A percentile compares a stretch with the other conserved stretches of the same genome.
These are phyloP conservation scores for Elongisporangium anandrum DNA, from an alignment of 352 stramenopile species.

Conservation along the genomic window DNA sequence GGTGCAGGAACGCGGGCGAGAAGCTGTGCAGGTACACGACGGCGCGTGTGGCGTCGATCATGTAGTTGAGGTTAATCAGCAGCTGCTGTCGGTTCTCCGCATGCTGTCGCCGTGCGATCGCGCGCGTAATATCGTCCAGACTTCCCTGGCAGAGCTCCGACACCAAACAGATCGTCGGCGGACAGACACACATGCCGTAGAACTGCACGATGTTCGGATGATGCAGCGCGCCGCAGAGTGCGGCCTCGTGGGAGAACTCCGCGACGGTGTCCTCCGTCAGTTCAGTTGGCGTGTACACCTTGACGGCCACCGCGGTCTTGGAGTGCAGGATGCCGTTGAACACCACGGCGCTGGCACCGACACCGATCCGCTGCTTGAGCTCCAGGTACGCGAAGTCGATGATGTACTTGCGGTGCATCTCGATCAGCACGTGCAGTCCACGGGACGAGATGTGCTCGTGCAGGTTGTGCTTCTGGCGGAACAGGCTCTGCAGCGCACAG, in stretches of 20 bases:
- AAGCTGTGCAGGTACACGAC: slow-evolving; percentile 75
- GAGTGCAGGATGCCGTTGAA: slow-evolving; percentile 58
- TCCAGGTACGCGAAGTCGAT: slow-evolving; percentile 61
- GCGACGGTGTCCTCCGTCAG: slow-evolving; percentile 61
- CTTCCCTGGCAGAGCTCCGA: slow-evolving; percentile 48
- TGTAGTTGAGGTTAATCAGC: slow-evolving; percentile 52
- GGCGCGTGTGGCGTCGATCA: slow-evolving; percentile 58
- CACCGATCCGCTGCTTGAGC: slow-evolving; percentile 39
- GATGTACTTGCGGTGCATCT: slow-evolving; percentile 64
- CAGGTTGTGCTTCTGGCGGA: slow-evolving; percentile 43
- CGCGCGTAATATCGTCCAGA: slow-evolving; percentile 34
- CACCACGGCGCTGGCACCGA: slow-evolving; percentile 52
- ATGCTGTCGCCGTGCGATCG: slow-evolving; percentile 20
- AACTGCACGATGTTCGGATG: slow-evolving; percentile 84
- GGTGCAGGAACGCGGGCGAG: slow-evolving; percentile 62
- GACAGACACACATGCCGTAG: slow-evolving; percentile 79
- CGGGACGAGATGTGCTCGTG: slow-evolving; percentile 54
- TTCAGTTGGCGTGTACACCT: slow-evolving; percentile 65
- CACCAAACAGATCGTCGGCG: slow-evolving; percentile 69
- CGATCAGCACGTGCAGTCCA: slow-evolving; percentile 62
- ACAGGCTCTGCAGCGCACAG: slow-evolving; percentile 43
- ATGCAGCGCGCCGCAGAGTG: slow-evolving; percentile 58
- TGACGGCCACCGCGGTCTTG: slow-evolving; percentile 57
- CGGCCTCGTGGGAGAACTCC: slow-evolving; percentile 80
- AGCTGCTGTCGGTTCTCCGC: slow-evolving; percentile 20